These are phyloP conservation scores for Debaryomyces sp. DNA, from an alignment of 1,139 yeast genomes.

Conservation along the genomic window DNA sequence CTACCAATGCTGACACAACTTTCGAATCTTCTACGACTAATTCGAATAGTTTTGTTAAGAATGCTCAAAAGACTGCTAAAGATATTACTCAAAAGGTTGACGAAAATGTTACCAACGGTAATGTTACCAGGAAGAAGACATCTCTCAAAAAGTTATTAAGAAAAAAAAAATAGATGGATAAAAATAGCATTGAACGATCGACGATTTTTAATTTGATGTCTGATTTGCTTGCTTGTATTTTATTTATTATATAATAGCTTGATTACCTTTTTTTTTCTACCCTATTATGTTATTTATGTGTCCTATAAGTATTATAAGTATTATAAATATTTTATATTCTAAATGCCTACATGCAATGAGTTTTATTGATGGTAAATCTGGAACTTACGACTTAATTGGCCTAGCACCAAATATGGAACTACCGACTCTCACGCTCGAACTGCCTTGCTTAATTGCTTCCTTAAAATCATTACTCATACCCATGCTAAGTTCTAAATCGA, in stretches of 20 bases:
- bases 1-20: conserved; percentile 7
- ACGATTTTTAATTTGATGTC: background rate
- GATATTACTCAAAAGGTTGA: conserved; percentile 11
- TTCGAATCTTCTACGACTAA: conserved; percentile 4
- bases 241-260: background rate
- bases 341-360: background rate
- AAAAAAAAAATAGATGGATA: conserved; percentile 18
- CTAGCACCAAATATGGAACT: conserved; percentile 87
- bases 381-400: conserved; percentile 31
- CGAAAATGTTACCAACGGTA: conserved; percentile 13
- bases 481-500: conserved; percentile 76
- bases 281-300: background rate
- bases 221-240: background rate
- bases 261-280: background rate
- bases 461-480: conserved; percentile 93
- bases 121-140: conserved; percentile 20
- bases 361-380: background rate
- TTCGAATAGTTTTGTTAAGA: conserved; percentile 8
- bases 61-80: conserved; percentile 12
- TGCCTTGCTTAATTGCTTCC: conserved; percentile 89
- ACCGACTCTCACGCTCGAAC: conserved; percentile 88
- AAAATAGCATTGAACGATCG: background rate
- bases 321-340: background rate
- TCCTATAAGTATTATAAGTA: background rate
- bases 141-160: conserved; percentile 27